These are phyloP conservation scores for Colletotrichum echinochloae DNA, from an alignment of 2,329 filamentous ascomycete genomes.

Conservation along the genomic window DNA sequence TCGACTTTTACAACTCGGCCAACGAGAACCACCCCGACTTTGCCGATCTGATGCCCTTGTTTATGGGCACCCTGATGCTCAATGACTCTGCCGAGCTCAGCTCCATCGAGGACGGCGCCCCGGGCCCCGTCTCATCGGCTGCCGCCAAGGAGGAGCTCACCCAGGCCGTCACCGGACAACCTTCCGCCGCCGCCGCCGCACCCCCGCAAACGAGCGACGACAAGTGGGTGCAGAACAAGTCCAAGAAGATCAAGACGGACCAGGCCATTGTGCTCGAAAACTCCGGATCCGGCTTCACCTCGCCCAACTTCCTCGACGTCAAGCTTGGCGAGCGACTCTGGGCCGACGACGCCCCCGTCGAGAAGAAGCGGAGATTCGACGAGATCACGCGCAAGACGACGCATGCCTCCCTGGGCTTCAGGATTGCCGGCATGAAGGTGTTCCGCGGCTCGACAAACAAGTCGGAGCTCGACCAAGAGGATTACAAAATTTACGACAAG, in stretches of 20 bases:
- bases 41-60: slow-evolving; percentile 84
- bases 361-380: slow-evolving; percentile 72
- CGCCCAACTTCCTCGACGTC: slow-evolving; percentile 91
- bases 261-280: slow-evolving; percentile 88
- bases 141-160: slow-evolving; percentile 52
- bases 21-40: slow-evolving; percentile 76
- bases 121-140: slow-evolving; percentile 55
- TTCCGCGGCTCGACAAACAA: slow-evolving; percentile 68
- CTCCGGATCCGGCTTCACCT: slow-evolving; percentile 81
- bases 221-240: slow-evolving; percentile 63
- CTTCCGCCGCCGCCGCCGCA: slow-evolving; percentile 44
- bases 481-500: slow-evolving; percentile 72
- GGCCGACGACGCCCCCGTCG: slow-evolving; percentile 76
- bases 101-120: slow-evolving; percentile 61
- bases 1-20: slow-evolving; percentile 88
- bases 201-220: slow-evolving; percentile 41
- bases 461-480: slow-evolving; percentile 63
- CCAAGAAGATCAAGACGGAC: slow-evolving; percentile 77
- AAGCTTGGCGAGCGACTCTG: slow-evolving; percentile 90
- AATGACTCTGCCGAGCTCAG: slow-evolving; percentile 63
- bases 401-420: slow-evolving; percentile 70
- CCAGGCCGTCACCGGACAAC: slow-evolving; percentile 49
- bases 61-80: slow-evolving; percentile 83
- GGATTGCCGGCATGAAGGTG: slow-evolving; percentile 74
- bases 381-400: slow-evolving; percentile 70